A percentile compares a stretch with the other conserved stretches of the same genome.
Conservation (phyloP, 2,329 filamentous ascomycete genomes). For the Pseudogymnoascus sp. region DNA sequence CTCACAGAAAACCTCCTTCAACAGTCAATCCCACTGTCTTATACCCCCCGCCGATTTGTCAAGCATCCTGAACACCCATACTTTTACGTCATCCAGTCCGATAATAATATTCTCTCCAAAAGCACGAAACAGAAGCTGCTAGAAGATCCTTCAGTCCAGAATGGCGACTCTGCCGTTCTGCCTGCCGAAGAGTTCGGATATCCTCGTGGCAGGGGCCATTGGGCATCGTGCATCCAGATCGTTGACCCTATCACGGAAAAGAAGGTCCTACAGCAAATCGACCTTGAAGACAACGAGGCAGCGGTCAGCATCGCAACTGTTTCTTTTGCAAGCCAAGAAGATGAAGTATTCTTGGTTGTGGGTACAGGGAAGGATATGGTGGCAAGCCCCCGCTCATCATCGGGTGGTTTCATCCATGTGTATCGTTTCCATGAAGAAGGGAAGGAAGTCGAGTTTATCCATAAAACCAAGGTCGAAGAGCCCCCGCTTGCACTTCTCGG, state of each 20-base stretch:
- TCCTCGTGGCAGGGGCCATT: conserved; percentile 71
- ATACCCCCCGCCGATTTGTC: conserved; percentile 81
- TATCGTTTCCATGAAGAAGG: conserved; percentile 85
- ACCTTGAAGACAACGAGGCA: conserved; percentile 83
- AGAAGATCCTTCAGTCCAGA: conserved; percentile 59
- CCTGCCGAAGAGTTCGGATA: conserved; percentile 83
- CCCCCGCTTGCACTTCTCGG: conserved; percentile 82
- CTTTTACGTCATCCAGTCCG: conserved; percentile 90
- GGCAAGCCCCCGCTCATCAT: conserved; percentile 65
- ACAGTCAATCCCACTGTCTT: conserved; percentile 75
- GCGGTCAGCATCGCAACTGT: conserved; percentile 80
- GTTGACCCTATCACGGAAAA: conserved; percentile 76
- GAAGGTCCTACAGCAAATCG: conserved; percentile 64
- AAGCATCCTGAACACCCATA: conserved; percentile 80
- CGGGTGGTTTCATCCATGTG: conserved; percentile 79
- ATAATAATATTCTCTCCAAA: conserved; percentile 81
- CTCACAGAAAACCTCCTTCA: conserved; percentile 79
- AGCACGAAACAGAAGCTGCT: conserved; percentile 68
- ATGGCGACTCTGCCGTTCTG: conserved; percentile 62
- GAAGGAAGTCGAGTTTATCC: conserved; percentile 83
- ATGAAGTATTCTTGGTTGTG: conserved; percentile 85
- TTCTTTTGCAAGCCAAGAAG: conserved; percentile 78
- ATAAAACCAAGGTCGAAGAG: conserved; percentile 88
- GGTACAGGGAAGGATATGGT: conserved; percentile 89
- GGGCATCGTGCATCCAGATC: conserved; percentile 92